Base-by-base conservation (phyloP, 306 rosid species). In the Lablab purpureus region DNA sequence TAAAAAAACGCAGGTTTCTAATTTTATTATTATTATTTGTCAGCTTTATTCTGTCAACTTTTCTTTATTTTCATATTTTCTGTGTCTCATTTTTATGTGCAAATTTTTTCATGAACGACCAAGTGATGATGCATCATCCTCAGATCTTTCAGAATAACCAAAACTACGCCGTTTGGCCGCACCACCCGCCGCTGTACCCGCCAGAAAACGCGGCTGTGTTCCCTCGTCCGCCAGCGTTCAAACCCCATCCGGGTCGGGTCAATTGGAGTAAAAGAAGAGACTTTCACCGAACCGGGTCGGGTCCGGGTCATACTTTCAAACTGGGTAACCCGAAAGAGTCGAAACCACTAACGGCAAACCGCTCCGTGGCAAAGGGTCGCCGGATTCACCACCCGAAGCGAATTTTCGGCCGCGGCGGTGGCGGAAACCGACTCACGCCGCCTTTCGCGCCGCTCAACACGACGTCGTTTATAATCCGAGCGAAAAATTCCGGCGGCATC, bases 391-490 rank as follows among this genome's bases (percentile, higher is more conserved):
- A 85, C 60, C 76, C 81, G 4, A 93, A 86, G 74, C 87, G 87
- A 83, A 93, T 77, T 50, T 84, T 76, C 60, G 25, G 58, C 58
- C 23, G 58, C 12, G 79, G 84, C 70, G 80, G 36, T 0, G 41
- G 23, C 8, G 11, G 37, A 34, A 13, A 1, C 7, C 52, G 76
- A 0, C 50, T 19, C 77, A 32, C 83, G 23, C 92, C 91, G 0
- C 98, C 98, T 19, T 91, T 85, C 1, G 98, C 98, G 3, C 97
- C 97, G 15, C 88, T 90, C 58, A 94, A 94, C 73, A 94, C 96
- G 1, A 87, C 97, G 0, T 90, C 98, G 23, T 94, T 81, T 80
- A 36, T 91, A 63, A 91, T 94, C 28, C 87, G 91, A 7, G 90
- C 96, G 0, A 92, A 92, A 83, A 91, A 75, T 25, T 82, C 87